A percentile compares a stretch with the other conserved stretches of the same genome.
phyloP scores from a whole-genome alignment of 257 asterid genomes.

The Jacaranda copaia region DNA sequence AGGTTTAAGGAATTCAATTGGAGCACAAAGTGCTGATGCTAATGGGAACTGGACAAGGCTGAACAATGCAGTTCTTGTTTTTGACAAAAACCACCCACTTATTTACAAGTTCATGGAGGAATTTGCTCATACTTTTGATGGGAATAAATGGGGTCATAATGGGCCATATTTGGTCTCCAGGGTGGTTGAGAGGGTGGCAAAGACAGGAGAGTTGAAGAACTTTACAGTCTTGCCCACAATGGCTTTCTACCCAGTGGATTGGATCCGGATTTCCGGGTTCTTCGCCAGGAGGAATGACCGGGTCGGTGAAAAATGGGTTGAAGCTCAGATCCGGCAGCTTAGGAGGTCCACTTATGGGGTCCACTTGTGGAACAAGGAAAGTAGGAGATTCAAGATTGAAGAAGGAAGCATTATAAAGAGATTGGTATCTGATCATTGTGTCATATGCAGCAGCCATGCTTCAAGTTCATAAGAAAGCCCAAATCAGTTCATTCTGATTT shows the following conservation, averaged over 20 bases:
- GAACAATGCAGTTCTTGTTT: slow-evolving; percentile 63
- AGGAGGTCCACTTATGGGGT: slow-evolving; percentile 47
- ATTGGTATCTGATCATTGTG: slow-evolving; percentile 51
- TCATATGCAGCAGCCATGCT: slow-evolving; percentile 41
- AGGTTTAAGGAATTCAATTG: slow-evolving; percentile 50
- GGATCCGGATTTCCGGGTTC: slow-evolving; percentile 44
- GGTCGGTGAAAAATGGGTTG: slow-evolving; percentile 42
- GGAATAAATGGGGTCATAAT: slow-evolving; percentile 66
- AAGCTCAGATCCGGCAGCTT: slow-evolving; percentile 43
- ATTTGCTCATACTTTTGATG: slow-evolving; percentile 57
- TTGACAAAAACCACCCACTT: slow-evolving; percentile 54
- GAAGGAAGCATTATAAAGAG: slow-evolving; percentile 57
- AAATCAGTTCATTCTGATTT: no score
- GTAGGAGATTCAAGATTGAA: slow-evolving; percentile 48
- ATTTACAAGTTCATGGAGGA: slow-evolving; percentile 63
- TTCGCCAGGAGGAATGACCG: slow-evolving; percentile 42
- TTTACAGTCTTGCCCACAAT: slow-evolving; percentile 49
- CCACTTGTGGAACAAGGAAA: slow-evolving; percentile 64
- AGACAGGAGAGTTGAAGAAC: slow-evolving; percentile 29
- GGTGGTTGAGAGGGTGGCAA: slow-evolving; percentile 44
- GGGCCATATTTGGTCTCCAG: slow-evolving; percentile 69
- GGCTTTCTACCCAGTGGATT: slow-evolving; percentile 65
- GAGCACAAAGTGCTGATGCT: slow-evolving; percentile 51
- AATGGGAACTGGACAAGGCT: slow-evolving; percentile 59
- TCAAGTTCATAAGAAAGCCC: background rate